Base-by-base conservation (phyloP, 257 asterid species). In the Asclepias syriaca region DNA sequence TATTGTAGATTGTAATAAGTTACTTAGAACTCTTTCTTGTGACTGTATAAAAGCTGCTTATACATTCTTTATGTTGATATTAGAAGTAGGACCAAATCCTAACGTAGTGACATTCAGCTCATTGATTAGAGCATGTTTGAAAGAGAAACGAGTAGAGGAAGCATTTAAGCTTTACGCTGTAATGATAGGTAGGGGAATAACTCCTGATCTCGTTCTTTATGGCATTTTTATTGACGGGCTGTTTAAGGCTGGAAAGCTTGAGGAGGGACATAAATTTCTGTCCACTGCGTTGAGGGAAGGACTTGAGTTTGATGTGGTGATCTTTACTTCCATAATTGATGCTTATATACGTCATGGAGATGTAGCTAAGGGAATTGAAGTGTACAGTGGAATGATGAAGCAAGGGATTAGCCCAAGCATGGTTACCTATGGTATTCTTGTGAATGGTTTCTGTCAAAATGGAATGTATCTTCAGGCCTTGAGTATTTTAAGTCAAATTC, bases 21-120 rank as follows among this genome's bases (percentile, higher is more conserved):
- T 81, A 65, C 65, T 84, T 48, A 79, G 61, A 58, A 46, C 19
- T 32, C 70, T 79, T 60, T 81, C 66, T 59, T 75, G 73, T 43
- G 64, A 69, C 21, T 34, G 72, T 72, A 46, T 43, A 24, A 78
- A 68, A 10, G 37, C 34, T 48, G 85, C 79, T 50, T 57, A 66
- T 67, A 59, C 67, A 37, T 79, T 78, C 51, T 75, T 84, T 69
- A 34, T 61, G 65, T 66, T 77, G 71, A 65, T 84, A 48, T 51
- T 78, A 68, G 78, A 81, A 21, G 58, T 73, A 56, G 88, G 88
- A 45, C 88, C 88, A 18, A 66, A 58, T 50, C 85, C 88, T 4
- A 81, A 54, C 72, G 72, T 81, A 53, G 88, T 81, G 79, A 84
- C 88, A 0, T 84, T 84, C 73, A 81, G 79, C 82, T 77, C 80